Evolutionary conservation across 2,329 filamentous ascomycete species (phyloP), one percentile per base, ranked within the genome.

Genomic region (Exophiala oligosperma): DNA sequence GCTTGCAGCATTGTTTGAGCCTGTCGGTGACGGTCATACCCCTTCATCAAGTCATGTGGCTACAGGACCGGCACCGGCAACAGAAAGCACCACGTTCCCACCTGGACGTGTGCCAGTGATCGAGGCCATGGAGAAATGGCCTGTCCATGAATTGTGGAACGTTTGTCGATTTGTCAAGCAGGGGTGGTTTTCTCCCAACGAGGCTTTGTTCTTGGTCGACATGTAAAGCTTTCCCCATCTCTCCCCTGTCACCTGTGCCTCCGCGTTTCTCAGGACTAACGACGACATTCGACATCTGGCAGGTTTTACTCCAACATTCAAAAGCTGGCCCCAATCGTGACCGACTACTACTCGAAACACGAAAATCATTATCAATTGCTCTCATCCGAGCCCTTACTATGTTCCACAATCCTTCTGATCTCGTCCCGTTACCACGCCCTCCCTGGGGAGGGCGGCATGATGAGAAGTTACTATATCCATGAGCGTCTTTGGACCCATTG

Each of bases 61-160:
- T 28, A 7, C 4, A 4, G 26, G 26, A 4, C 7, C 7, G 4
- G 4, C 26, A 4, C 4, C 7, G 4, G 7, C 4, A 4, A 28
- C 26, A 28, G 26, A 28, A 28, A 17, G 17, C 17, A 17, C 17
- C 17, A 28, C 26, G 26, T 4, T 28, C 4, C 26, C 26, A 4
- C 4, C 26, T 7, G 4, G 4, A 4, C 7, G 4, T 4, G 4
- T 28, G 4, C 26, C 4, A 28, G 7, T 7, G 26, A 28, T 28
- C 26, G 26, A 28, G 4, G 26, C 26, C 9, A 63, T 77, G 80
- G 72, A 73, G 77, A 64, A 74, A 79, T 60, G 81, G 79, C 64
- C 68, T 79, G 4, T 92, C 70, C 97, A 97, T 84, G 85, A 92
- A 72, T 6, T 75, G 79, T 2, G 76, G 77, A 35, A 68, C 71